These are phyloP conservation scores for Shiraia bambusicola DNA, from an alignment of 2,329 filamentous ascomycete species.

Conservation along the genomic window DNA sequence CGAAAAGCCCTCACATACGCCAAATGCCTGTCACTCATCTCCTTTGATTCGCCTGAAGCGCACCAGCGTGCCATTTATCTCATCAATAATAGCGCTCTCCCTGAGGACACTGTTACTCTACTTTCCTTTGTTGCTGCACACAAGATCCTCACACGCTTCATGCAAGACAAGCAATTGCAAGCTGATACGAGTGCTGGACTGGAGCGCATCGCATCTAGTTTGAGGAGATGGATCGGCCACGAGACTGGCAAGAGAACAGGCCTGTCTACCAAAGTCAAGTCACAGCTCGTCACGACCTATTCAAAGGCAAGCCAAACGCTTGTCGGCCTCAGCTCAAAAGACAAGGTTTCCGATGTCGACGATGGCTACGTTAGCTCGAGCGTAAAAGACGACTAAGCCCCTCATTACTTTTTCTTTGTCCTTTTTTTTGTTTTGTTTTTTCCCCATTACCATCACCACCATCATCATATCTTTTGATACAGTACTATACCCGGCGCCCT, in stretches of 20 bases:
- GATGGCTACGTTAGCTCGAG: conserved; percentile 20
- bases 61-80: conserved; percentile 43
- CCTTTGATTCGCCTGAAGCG: conserved; percentile 39
- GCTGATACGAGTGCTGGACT: conserved; percentile 42
- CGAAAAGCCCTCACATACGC: conserved; percentile 60
- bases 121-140: conserved; percentile 51
- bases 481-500: too few relatives aligned
- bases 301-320: conserved; percentile 47
- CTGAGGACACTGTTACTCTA: conserved; percentile 45
- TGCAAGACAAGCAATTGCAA: conserved; percentile 35
- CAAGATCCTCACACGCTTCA: conserved; percentile 44
- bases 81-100: conserved; percentile 45
- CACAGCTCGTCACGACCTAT: conserved; percentile 45
- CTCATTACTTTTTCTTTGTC: neutral
- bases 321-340: conserved; percentile 39
- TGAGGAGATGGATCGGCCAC: conserved; percentile 52
- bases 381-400: conserved; percentile 2
- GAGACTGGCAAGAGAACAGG: conserved; percentile 46
- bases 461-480: too few relatives aligned
- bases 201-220: conserved; percentile 46
- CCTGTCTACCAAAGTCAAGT: conserved; percentile 41
- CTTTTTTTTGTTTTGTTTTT: neutral
- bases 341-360: conserved; percentile 19
- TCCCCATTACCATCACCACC: neutral
- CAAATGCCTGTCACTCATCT: conserved; percentile 58